A percentile compares a stretch with the other conserved stretches of the same genome.
These are phyloP conservation scores for Naumovozyma dairenensis DNA, from an alignment of 805 yeast species.

Conservation along the genomic window DNA sequence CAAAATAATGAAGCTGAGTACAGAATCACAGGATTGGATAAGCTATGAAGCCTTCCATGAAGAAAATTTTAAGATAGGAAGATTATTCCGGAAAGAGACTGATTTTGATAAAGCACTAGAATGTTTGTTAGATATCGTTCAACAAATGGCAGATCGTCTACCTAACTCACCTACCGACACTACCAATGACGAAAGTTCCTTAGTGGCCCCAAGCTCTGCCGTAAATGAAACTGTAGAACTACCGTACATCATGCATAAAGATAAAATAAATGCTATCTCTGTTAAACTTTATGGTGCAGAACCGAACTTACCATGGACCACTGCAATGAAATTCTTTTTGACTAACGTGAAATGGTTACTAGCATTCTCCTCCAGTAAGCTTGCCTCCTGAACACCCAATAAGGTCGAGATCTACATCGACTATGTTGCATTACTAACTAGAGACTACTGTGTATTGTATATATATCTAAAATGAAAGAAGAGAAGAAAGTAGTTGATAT, in stretches of 20 bases:
- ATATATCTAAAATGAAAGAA: too few relatives aligned
- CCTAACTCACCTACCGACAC: not conserved
- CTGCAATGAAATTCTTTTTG: constrained; percentile 72
- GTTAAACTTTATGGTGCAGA: constrained; percentile 56
- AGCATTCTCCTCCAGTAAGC: constrained; percentile 61
- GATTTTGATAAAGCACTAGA: constrained; percentile 75
- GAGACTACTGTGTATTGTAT: too few relatives aligned
- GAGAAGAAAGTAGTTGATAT: too few relatives aligned
- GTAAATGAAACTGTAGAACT: constrained; percentile 38
- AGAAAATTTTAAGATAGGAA: constrained; percentile 69
- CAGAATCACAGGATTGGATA: constrained; percentile 30
- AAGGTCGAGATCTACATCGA: too few relatives aligned
- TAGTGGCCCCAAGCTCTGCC: not conserved
- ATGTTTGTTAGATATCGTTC: constrained; percentile 44
- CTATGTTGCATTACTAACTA: too few relatives aligned
- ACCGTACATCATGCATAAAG: constrained; percentile 65
- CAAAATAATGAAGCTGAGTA: constrained; percentile 43
- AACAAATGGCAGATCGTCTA: constrained; percentile 18
- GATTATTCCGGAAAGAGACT: constrained; percentile 52
- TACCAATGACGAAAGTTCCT: constrained; percentile 1
- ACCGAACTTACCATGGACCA: constrained; percentile 77
- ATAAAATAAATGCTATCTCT: constrained; percentile 66
- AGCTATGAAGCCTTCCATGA: constrained; percentile 51
- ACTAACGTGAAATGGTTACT: constrained; percentile 80
- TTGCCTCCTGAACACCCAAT: too few relatives aligned